A percentile compares a stretch with the other conserved stretches of the same genome.
phyloP scores from a whole-genome alignment of 495 filamentous ascomycete genomes.

The Aspergillus cristatus region DNA sequence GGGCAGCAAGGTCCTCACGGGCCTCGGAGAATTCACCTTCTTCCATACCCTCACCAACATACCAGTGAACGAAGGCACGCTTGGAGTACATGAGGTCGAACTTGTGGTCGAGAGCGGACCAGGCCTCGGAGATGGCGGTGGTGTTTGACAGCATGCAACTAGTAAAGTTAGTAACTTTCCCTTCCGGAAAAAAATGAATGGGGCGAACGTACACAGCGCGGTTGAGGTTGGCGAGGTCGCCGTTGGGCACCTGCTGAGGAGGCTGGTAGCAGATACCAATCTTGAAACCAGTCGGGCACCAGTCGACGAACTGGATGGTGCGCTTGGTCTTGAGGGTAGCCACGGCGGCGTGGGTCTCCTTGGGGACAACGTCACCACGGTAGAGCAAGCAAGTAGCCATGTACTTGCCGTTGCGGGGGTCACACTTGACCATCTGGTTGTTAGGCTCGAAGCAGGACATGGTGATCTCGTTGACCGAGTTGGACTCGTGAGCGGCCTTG shows the following conservation, averaged over 20 bases:
- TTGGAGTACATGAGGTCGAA: constrained; percentile 99
- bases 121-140: constrained; percentile 96
- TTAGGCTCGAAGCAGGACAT: constrained; percentile 66
- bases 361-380: constrained; percentile 95
- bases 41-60: constrained; percentile 99
- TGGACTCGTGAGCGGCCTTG: constrained; percentile 89
- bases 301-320: constrained; percentile 98
- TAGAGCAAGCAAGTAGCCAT: constrained; percentile 98
- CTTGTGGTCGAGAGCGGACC: constrained; percentile 94
- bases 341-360: constrained; percentile 85
- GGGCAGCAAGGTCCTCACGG: constrained; percentile 92
- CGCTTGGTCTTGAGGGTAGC: constrained; percentile 96
- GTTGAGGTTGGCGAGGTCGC: constrained; percentile 93
- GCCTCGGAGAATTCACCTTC: constrained; percentile 99
- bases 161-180: constrained; percentile 12
- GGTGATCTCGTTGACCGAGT: constrained; percentile 58
- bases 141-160: constrained; percentile 99
- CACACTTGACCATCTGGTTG: constrained; percentile 99
- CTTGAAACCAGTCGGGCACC: constrained; percentile 99
- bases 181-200: not conserved
- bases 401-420: constrained; percentile 98
- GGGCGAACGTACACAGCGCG: constrained; percentile 76
- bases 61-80: constrained; percentile 99
- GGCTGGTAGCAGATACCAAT: constrained; percentile 99
- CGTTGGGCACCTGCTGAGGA: constrained; percentile 88